Percentiles rank a stretch among this genome's conserved stretches.
These are phyloP conservation scores for Gossypium thurberi DNA, from an alignment of 345 rosid species.

Conservation along the genomic window DNA sequence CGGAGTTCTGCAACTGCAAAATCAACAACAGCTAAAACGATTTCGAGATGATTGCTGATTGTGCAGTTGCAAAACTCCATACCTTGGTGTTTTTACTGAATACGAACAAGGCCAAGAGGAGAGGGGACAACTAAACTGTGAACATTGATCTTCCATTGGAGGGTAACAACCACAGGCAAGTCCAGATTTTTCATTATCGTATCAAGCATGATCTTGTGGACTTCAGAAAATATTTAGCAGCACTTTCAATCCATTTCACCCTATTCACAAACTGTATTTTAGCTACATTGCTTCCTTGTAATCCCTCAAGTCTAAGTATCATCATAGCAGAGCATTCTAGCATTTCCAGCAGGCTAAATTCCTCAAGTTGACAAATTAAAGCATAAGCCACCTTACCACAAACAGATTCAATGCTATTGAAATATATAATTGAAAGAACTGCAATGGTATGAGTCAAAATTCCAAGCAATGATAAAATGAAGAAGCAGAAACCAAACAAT, in stretches of 20 bases:
- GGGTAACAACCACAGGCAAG: background rate
- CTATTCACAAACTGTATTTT: background rate
- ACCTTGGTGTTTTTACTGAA: background rate
- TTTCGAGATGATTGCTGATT: too few species aligned
- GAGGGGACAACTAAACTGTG: background rate
- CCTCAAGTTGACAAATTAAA: background rate
- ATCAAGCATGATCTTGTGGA: background rate
- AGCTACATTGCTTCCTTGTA: background rate
- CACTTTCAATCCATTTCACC: background rate
- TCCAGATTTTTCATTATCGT: background rate
- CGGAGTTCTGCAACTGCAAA: too few species aligned
- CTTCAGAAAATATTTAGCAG: background rate
- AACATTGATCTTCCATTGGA: background rate
- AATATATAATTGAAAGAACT: background rate
- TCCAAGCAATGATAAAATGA: slow-evolving; percentile 10
- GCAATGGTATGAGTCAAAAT: background rate
- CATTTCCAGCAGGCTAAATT: background rate
- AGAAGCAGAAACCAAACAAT: background rate
- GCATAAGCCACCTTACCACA: background rate
- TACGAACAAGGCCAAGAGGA: background rate
- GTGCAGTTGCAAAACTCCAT: too few species aligned
- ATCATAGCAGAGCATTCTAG: background rate
- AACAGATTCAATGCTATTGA: background rate
- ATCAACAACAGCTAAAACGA: too few species aligned
- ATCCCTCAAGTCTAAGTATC: background rate